Evolutionary conservation across 495 filamentous ascomycete genomes (phyloP).

Genomic region (Xylaria palmicola): DNA sequence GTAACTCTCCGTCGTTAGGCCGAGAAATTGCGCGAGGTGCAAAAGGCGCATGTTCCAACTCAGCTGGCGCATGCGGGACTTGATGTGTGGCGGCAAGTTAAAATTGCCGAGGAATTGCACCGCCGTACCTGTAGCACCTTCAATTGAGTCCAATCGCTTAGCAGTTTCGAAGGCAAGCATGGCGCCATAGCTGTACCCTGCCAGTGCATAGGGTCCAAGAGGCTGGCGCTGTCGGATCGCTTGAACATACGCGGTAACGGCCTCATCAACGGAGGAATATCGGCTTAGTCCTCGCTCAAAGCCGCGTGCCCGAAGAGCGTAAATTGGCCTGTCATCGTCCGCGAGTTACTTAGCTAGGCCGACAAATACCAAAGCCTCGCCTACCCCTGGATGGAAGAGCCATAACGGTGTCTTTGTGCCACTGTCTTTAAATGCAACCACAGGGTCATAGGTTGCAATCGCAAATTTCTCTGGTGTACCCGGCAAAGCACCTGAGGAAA

Average conservation of each 20-base stretch:
- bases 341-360: constrained; percentile 39
- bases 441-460: constrained; percentile 42
- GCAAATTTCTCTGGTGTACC: too few species aligned
- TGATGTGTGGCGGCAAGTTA: constrained; percentile 55
- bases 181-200: constrained; percentile 54
- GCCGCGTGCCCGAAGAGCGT: constrained; percentile 54
- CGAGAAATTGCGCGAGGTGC: constrained; percentile 52
- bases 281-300: constrained; percentile 41
- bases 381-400: constrained; percentile 58
- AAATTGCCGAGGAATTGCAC: too few species aligned
- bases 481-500: too few species aligned
- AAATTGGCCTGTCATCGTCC: constrained; percentile 47
- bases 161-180: constrained; percentile 56
- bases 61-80: constrained; percentile 49
- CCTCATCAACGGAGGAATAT: constrained; percentile 40
- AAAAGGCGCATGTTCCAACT: constrained; percentile 46
- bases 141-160: constrained; percentile 50
- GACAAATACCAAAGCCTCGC: constrained; percentile 58
- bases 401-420: constrained; percentile 53
- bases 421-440: constrained; percentile 44
- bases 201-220: constrained; percentile 54
- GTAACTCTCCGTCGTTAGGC: constrained; percentile 23
- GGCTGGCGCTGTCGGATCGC: constrained; percentile 51
- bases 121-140: constrained; percentile 7
- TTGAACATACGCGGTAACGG: constrained; percentile 36